Base-by-base conservation (phyloP, 176 grass and related monocot species). In the Paspalum notatum region DNA sequence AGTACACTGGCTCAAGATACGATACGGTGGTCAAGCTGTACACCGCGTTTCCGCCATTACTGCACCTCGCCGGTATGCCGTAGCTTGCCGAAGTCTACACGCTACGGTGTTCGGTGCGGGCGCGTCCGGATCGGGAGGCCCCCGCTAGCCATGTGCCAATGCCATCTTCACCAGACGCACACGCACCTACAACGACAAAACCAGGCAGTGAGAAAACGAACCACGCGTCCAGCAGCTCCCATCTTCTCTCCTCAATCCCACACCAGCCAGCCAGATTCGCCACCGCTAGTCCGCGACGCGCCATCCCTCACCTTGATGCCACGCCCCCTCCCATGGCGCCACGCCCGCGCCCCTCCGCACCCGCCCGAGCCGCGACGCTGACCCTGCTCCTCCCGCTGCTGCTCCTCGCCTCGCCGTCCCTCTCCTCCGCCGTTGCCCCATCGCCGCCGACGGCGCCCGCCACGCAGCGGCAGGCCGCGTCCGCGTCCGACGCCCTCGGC, bases 301-400 rank as follows among this genome's bases (percentile, higher is more conserved):
- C 63, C 39, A 37, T 3, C 25, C 52, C 67, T 4, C 38, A 52
- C 58, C 72, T 86, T 74, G 62, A 83, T 83, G 80, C 89, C 79
- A 70, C 80, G 62, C 40, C 21, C 39, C 69, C 75, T 60, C 62
- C 80, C 80, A 86, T 91, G 84, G 84, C 84, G 62, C 57, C 87
- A 72, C 46, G 26, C 58, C 47, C 79, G 37, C 68, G 50, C 43
- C 44, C 12, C 47, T 22, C 74, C 18, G 4, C 76, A 58, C 62
- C 62, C 1, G 20, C 80, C 56, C 70, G 81, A 70, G 20, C 80
- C 76, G 68, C 76, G 20, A 71, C 80, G 12, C 63, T 91, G 68
- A 87, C 80, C 44, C 80, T 83, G 75, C 89, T 90, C 55, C n/a
- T 76, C 39, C 80, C 47, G 44, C 41, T 86, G 40, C 76, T 91